Conservation (phyloP, 192 early-diverging fungal species). For the Mortierella hygrophila region DNA sequence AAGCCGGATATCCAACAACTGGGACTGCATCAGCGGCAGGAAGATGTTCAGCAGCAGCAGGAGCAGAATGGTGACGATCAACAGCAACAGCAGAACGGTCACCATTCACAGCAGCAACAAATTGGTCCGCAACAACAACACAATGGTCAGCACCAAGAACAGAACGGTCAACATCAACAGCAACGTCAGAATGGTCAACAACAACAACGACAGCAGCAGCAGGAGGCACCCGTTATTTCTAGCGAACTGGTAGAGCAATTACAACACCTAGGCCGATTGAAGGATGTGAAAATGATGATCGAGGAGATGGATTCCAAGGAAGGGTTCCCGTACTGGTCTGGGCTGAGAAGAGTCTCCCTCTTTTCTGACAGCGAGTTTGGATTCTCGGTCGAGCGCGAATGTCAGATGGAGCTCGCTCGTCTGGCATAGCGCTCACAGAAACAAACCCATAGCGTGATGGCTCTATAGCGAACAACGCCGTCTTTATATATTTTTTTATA, state of each 20-base stretch:
- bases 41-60: neutral
- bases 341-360: neutral
- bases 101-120: neutral
- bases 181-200: neutral
- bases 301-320: neutral
- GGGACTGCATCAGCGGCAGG: neutral
- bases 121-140: neutral
- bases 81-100: neutral
- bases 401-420: neutral
- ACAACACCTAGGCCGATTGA: neutral
- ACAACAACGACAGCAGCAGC: neutral
- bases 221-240: neutral
- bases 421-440: neutral
- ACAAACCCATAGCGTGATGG: neutral
- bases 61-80: neutral
- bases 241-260: neutral
- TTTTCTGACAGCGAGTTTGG: constrained; percentile 1
- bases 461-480: too few species aligned
- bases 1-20: neutral
- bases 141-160: neutral
- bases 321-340: neutral
- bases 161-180: neutral
- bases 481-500: too few species aligned
- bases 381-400: neutral
- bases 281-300: neutral